These are phyloP conservation scores for Phytophthora agathidicida DNA, from an alignment of 352 stramenopile species.

Conservation along the genomic window DNA sequence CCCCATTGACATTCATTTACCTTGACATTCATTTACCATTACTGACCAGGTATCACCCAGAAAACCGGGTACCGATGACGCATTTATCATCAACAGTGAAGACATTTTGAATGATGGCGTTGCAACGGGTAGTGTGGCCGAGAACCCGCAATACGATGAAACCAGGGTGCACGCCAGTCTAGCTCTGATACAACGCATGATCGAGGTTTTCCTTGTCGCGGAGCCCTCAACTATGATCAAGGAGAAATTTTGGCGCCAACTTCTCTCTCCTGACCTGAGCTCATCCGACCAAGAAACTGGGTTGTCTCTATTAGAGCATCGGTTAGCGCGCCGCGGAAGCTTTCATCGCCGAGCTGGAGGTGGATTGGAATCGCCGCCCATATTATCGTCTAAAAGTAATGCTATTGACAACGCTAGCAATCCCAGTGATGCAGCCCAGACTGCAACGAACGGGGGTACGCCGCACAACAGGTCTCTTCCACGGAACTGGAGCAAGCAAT, in stretches of 20 bases:
- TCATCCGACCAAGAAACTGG: conserved; percentile 46
- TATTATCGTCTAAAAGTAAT: conserved; percentile 9
- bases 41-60: not conserved
- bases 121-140: not conserved
- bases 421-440: conserved; percentile 16
- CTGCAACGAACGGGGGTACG: conserved; percentile 5
- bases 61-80: not conserved
- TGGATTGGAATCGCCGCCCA: conserved; percentile 8
- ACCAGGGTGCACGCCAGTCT: conserved; percentile 62
- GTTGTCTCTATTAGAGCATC: conserved; percentile 56
- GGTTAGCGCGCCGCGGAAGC: conserved; percentile 55
- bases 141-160: conserved; percentile 43
- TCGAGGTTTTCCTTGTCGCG: conserved; percentile 65
- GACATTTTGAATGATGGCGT: not conserved
- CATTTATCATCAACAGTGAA: conserved; percentile 3
- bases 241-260: conserved; percentile 33
- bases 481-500: conserved; percentile 73
- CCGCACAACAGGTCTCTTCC: conserved; percentile 47
- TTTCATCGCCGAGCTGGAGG: conserved; percentile 40
- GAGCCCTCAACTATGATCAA: conserved; percentile 3
- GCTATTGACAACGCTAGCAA: conserved; percentile 15
- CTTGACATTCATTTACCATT: not conserved
- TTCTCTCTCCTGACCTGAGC: conserved; percentile 62
- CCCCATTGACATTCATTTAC: too few species aligned
- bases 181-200: conserved; percentile 52